Evolutionary conservation across 768 basidiomycete genomes (phyloP), one percentile per base, ranked within the genome.

Genomic region (Epithele typhae): DNA sequence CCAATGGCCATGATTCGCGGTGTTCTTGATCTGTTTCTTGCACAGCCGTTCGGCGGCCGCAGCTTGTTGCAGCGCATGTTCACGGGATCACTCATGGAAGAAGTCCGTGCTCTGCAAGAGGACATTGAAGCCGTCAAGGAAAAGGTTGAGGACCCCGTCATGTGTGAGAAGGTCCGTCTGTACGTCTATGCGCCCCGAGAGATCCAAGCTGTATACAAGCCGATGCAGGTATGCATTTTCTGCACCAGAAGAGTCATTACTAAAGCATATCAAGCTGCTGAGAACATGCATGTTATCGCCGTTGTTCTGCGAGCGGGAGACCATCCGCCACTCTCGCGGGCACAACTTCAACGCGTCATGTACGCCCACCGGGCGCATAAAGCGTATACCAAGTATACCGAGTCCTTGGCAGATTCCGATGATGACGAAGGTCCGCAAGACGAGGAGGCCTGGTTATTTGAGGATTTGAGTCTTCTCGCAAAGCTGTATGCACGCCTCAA

Each of bases 61-160:
- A 92, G 90, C 63, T 72, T 99, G 21, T 73, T 98, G 15, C 96
- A 99, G 65, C 76, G 93, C 38, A 96, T 99, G 92, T 99, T 97
- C 69, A 92, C 92, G 1, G 87, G 87, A 54, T 92, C 90, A 1
- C 67, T 99, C 40, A 77, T 81, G 4, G 96, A 97, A 64, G 96
- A 98, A 65, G 88, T 89, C 34, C 84, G 82, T 51, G 75, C 76
- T 1, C 68, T 99, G 23, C 81, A 87, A 64, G 89, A 87, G 41
- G 92, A 97, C 54, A 92, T 97, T 35, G 84, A 86, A 51, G 76
- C 81, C 17, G 90, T 99, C 34, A 81, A 84, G 58, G 82, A 84
- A 48, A 95, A 94, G 65, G 79, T 99, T 25, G 90, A 92, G 45
- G 92, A 96, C 60, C 82, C 86, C 1, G 66, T 86, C 17, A 73